Evolutionary conservation across 106 monocot species (phyloP).

Genomic region (Cymbidium sinense): DNA sequence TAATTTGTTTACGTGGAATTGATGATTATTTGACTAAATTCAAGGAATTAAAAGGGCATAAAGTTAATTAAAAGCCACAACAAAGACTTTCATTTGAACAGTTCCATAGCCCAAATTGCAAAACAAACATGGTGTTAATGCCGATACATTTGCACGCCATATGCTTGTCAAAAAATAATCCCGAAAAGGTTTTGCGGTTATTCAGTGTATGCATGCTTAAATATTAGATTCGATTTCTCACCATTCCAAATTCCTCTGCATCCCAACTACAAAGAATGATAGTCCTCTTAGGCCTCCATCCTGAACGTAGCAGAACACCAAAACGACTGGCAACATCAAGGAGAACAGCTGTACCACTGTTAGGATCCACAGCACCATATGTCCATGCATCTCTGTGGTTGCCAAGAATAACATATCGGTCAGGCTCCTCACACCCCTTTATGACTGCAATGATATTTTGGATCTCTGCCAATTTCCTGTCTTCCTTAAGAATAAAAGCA

Average conservation of each 20-base stretch:
- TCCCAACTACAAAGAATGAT: constrained; percentile 95
- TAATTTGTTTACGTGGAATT: background rate
- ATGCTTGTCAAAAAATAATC: background rate
- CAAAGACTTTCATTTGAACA: background rate
- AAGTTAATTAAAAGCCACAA: background rate
- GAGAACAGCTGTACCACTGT: constrained; percentile 87
- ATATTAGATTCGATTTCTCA: constrained; percentile 14
- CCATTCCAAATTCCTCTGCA: constrained; percentile 97
- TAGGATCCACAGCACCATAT: constrained; percentile 93
- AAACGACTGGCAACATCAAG: constrained; percentile 63
- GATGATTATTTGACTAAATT: background rate
- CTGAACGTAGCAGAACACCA: constrained; percentile 42
- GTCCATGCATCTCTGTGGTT: constrained; percentile 99
- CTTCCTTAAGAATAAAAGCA: constrained; percentile 56
- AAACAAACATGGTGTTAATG: background rate
- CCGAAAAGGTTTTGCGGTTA: background rate
- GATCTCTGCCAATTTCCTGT: constrained; percentile 53
- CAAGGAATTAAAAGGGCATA: background rate
- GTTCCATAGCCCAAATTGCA: background rate
- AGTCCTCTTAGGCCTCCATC: constrained; percentile 86
- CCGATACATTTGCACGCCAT: background rate
- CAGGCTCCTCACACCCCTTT: constrained; percentile 71
- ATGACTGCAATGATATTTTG: constrained; percentile 66
- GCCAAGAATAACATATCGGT: constrained; percentile 76
- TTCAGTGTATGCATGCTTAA: background rate